Base-by-base conservation (phyloP, 2,329 filamentous ascomycete species). In the Aspergillus pseudoglaucus region DNA sequence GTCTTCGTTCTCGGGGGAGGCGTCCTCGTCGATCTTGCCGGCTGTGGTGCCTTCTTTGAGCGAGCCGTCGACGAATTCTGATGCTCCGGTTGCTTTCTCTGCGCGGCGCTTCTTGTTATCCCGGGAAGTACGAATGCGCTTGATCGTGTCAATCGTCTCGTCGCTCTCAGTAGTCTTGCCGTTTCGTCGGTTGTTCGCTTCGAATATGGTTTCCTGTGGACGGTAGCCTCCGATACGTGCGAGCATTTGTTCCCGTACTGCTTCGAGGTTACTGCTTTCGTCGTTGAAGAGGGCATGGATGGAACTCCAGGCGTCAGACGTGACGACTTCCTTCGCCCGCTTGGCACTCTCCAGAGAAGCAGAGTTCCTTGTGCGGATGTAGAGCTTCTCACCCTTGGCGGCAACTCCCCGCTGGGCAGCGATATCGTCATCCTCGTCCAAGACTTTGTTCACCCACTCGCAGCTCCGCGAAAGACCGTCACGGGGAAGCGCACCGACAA, bases 141-240 rank as follows among this genome's bases (percentile, higher is more conserved):
- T 68, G 51, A 75, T 74, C 7, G 68, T 71, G 40, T 78, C 64
- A 72, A 82, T 41, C 76, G 83, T 46, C 78, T 84, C 50, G 85
- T 89, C 65, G 78, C 84, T 64, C 80, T 80, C 60, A 85, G 80
- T 62, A 86, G 78, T 76, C 17, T 20, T 18, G 55, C 87, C 85
- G 35, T 83, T 85, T 51, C 84, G 80, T 57, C 85, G 82, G 6
- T 87, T 87, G 54, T 87, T 87, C 53, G 96, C 84, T 68, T 98
- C 93, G 59, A 98, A 98, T n/a, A 98, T 88, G 0, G 91, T 97
- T 69, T 98, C 93, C 39, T 84, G 78, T 0, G 94, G 93, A 58
- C 88, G 82, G 72, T 93, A 98, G 2, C 86, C 85, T 59, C 88
- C 90, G 48, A 98, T 88, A 49, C 84, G 82, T 27, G 89, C 88